Percentiles rank a stretch among this genome's conserved stretches.
Evolutionary conservation across 2,329 filamentous ascomycete species (phyloP).

Genomic region (Monilinia fructicola): DNA sequence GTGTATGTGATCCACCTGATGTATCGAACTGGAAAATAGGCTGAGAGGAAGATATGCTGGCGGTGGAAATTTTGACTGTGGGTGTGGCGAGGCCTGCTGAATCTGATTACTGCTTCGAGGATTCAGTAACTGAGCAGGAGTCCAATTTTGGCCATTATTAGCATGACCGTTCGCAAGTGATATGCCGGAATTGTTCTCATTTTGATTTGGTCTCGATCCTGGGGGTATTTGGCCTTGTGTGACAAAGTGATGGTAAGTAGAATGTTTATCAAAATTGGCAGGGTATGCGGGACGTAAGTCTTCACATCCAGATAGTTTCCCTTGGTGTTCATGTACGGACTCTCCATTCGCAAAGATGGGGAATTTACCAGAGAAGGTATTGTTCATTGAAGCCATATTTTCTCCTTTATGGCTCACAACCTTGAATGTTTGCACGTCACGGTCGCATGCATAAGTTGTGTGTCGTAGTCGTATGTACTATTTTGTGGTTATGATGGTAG

Average conservation of each 20-base stretch:
- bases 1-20: slow-evolving; percentile 29
- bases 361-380: slow-evolving; percentile 40
- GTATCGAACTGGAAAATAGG: slow-evolving; percentile 40
- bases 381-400: slow-evolving; percentile 41
- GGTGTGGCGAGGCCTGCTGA: not conserved
- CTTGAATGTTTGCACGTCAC: slow-evolving; percentile 24
- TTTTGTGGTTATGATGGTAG: slow-evolving; percentile 19
- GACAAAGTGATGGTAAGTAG: slow-evolving; percentile 20
- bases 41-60: slow-evolving; percentile 24
- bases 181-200: slow-evolving; percentile 8
- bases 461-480: slow-evolving; percentile 25
- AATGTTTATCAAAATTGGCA: slow-evolving; percentile 16
- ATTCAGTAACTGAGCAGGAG: slow-evolving; percentile 46
- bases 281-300: slow-evolving; percentile 28
- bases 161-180: slow-evolving; percentile 17
- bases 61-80: slow-evolving; percentile 25
- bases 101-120: slow-evolving; percentile 40
- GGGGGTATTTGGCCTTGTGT: slow-evolving; percentile 35
- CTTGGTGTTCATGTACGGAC: slow-evolving; percentile 22
- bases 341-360: slow-evolving; percentile 23
- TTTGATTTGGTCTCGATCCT: slow-evolving; percentile 28
- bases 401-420: slow-evolving; percentile 7
- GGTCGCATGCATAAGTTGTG: slow-evolving; percentile 36
- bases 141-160: slow-evolving; percentile 40
- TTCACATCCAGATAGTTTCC: slow-evolving; percentile 25